Evolutionary conservation across 495 filamentous ascomycete genomes (phyloP), one percentile per base, ranked within the genome.

Genomic region (Talaromyces wortmannii): DNA sequence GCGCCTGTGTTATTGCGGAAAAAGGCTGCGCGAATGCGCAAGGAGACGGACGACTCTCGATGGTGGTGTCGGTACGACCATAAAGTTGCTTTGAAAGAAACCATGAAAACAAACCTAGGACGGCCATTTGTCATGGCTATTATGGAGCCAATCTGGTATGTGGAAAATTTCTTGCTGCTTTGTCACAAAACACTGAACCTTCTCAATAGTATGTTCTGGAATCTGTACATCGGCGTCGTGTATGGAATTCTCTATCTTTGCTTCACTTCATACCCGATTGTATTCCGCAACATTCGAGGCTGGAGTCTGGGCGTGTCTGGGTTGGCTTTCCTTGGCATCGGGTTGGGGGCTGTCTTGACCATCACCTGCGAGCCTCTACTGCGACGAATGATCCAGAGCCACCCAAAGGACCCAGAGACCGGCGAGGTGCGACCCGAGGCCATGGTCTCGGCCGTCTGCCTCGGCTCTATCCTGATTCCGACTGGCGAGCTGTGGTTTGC

Each of bases 241-340:
- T 82, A 82, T 65, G 84, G 79, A 13, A 89, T 91, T 50, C 75
- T 95, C 0, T 95, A 95, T 64, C 79, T 95, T 33, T 91, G 90
- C 69, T 95, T 95, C 69, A 81, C 90, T 15, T 87, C 89, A 13
- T 86, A 84, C 60, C 90, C 90, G 1, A 83, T 92, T 40, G 83
- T 94, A 53, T 94, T 92, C 68, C 69, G 75, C 13, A 69, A 83
- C 4, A 72, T 89, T 52, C 85, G 90, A 12, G 84, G 84, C 53
- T 95, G 90, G 90, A 73, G 72, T 5, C 69, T 81, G 2, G 82
- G 85, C 15, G 59, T 87, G 15, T 80, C 83, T 0, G 90, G 90
- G 1, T 82, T 94, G 2, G 74, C 87, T 10, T 94, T 91, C 66
- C 63, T 81, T 0, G 89, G 90, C 5, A 91, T 95, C 47, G 89